Evolutionary conservation across 495 filamentous ascomycete species (phyloP).

Genomic region (Daldinia grandis): DNA sequence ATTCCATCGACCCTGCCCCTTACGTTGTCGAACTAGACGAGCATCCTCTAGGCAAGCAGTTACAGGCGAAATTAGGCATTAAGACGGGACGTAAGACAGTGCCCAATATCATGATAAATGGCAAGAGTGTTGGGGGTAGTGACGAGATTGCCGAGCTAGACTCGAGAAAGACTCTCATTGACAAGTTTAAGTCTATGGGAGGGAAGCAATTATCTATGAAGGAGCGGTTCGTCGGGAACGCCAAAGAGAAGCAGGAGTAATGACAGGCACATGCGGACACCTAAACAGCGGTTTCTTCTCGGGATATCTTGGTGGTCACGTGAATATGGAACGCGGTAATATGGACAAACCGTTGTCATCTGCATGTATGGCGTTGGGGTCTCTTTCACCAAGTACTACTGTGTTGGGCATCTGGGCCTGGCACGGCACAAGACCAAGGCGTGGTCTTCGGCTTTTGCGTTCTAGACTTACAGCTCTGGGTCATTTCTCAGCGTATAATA

Average conservation of each 20-base stretch:
- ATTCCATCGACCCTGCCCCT: slow-evolving; percentile 81
- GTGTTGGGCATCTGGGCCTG: slow-evolving; percentile 20
- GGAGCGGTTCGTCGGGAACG: slow-evolving; percentile 47
- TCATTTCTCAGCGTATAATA: slow-evolving; percentile 25
- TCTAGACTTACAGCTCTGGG: slow-evolving; percentile 16
- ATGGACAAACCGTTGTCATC: slow-evolving; percentile 22
- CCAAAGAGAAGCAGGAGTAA: slow-evolving; percentile 38
- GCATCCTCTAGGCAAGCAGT: slow-evolving; percentile 72
- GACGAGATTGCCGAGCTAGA: slow-evolving; percentile 85
- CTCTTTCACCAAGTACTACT: slow-evolving; percentile 19
- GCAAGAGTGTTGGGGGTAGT: slow-evolving; percentile 87
- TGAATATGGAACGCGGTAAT: slow-evolving; percentile 32
- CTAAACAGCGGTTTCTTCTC: slow-evolving; percentile 5
- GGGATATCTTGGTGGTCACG: slow-evolving; percentile 8
- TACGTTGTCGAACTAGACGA: slow-evolving; percentile 91
- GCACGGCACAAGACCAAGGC: slow-evolving; percentile 6
- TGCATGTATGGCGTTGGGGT: slow-evolving; percentile 40
- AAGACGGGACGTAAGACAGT: slow-evolving; percentile 86
- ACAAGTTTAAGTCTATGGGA: slow-evolving; percentile 75
- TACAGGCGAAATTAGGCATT: slow-evolving; percentile 74
- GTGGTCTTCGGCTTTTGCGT: slow-evolving; percentile 13
- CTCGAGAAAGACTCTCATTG: slow-evolving; percentile 69
- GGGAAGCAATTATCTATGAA: slow-evolving; percentile 69
- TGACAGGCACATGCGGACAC: background rate
- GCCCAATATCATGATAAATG: slow-evolving; percentile 89